Conservation (phyloP, 2,329 filamentous ascomycete species). For the Colletotrichum somersetense region DNA sequence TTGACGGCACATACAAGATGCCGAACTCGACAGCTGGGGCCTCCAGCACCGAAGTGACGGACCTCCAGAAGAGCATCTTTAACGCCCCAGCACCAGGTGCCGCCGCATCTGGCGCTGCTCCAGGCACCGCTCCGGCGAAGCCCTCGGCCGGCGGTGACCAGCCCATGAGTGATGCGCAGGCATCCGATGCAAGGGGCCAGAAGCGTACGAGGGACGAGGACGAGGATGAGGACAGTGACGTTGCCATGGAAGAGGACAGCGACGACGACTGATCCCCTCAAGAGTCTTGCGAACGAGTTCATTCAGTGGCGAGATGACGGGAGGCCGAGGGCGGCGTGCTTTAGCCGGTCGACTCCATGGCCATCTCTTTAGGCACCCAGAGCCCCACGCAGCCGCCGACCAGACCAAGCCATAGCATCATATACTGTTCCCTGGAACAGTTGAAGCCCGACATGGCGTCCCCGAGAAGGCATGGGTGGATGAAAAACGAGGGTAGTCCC, state of each 20-base stretch:
- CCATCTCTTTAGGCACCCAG: slow-evolving; percentile 80
- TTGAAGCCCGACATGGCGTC: slow-evolving; percentile 80
- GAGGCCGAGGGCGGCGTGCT: slow-evolving; percentile 15
- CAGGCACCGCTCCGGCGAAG: slow-evolving; percentile 57
- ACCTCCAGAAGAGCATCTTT: slow-evolving; percentile 85
- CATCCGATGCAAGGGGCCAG: slow-evolving; percentile 69
- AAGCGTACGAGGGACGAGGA: slow-evolving; percentile 80
- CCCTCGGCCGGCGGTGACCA: slow-evolving; percentile 62
- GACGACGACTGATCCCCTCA: slow-evolving; percentile 73
- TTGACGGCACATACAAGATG: slow-evolving; percentile 89
- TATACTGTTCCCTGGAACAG: slow-evolving; percentile 75
- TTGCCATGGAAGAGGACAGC: slow-evolving; percentile 77
- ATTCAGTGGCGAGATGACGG: slow-evolving; percentile 24
- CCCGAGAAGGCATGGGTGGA: slow-evolving; percentile 92
- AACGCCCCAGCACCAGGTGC: slow-evolving; percentile 71
- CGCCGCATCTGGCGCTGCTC: slow-evolving; percentile 52
- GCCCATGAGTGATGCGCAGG: slow-evolving; percentile 63
- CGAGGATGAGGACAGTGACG: slow-evolving; percentile 76
- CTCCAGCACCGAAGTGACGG: slow-evolving; percentile 73
- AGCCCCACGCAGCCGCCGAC: slow-evolving; percentile 85
- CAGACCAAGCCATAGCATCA: slow-evolving; percentile 90
- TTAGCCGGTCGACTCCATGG: slow-evolving; percentile 44
- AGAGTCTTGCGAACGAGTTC: slow-evolving; percentile 12
- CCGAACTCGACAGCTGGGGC: slow-evolving; percentile 64
- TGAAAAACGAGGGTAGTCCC: slow-evolving; percentile 84